Evolutionary conservation across 768 basidiomycete genomes (phyloP).

Genomic region (Neoboletus magnificus): DNA sequence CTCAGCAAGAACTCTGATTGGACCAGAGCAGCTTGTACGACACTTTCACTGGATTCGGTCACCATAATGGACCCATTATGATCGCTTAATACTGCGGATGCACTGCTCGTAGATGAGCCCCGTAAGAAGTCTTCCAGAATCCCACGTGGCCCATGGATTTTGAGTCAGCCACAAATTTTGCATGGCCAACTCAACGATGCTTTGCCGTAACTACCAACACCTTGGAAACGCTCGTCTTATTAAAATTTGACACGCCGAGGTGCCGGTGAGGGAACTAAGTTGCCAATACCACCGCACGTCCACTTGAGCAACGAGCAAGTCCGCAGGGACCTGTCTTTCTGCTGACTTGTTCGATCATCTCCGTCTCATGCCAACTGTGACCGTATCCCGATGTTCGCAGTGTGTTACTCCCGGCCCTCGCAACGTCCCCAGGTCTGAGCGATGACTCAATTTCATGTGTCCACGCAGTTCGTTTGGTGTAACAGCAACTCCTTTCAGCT

Average conservation of each 20-base stretch:
- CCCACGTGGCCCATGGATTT: not conserved
- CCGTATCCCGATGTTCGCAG: not conserved
- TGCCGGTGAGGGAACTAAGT: not conserved
- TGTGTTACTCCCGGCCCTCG: not conserved
- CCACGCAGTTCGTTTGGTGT: not conserved
- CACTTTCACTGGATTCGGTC: too few species aligned
- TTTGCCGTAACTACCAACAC: not conserved
- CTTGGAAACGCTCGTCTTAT: not conserved
- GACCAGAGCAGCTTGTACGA: too few species aligned
- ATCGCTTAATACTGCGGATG: too few species aligned
- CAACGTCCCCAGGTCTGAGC: not conserved
- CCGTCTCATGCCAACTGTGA: not conserved
- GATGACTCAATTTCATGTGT: not conserved
- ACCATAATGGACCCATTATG: too few species aligned
- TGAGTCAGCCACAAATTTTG: not conserved
- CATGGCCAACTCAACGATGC: not conserved
- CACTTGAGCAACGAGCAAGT: not conserved
- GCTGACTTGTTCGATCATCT: not conserved
- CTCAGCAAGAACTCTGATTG: too few species aligned
- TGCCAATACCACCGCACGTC: not conserved
- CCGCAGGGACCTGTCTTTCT: not conserved
- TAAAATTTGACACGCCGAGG: not conserved
- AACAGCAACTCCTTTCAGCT: not conserved
- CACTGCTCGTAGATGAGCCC: not conserved
- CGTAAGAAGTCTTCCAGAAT: not conserved